Evolutionary conservation across 2,329 filamentous ascomycete species (phyloP).

Genomic region (Chaetomiaceae sp.): DNA sequence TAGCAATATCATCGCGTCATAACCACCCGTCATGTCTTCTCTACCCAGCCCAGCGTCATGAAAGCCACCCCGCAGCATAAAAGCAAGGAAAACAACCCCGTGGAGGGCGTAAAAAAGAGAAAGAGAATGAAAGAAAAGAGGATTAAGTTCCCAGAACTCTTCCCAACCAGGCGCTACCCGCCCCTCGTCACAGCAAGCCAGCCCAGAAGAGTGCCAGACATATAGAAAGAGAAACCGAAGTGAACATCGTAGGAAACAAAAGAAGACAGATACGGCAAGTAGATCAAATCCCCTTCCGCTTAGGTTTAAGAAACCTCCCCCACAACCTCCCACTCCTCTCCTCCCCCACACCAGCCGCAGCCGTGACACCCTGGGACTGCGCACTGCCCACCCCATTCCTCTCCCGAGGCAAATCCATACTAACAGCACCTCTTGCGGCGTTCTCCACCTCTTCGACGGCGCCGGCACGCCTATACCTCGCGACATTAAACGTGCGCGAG

Average conservation of each 20-base stretch:
- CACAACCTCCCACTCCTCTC: constrained; percentile 3
- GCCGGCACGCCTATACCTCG: constrained; percentile 19
- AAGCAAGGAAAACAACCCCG: too few species aligned
- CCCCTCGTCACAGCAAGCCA: neutral
- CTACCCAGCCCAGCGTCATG: neutral
- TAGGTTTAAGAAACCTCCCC: too few species aligned
- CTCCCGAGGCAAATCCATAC: constrained; percentile 13
- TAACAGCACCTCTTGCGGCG: neutral
- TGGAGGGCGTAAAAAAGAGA: neutral
- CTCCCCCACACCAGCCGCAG: neutral
- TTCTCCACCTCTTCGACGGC: neutral
- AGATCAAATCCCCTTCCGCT: constrained; percentile 25
- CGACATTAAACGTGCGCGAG: neutral
- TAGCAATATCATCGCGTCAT: constrained; percentile 4
- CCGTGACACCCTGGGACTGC: too few species aligned
- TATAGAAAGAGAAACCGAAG: neutral
- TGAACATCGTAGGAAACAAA: neutral
- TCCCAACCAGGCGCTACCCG: neutral
- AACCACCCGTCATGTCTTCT: constrained; percentile 1
- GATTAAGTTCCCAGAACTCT: neutral
- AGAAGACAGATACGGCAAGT: neutral
- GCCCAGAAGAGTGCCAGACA: neutral
- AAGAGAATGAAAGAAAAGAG: neutral
- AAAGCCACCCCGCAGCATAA: neutral
- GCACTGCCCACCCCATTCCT: neutral